Base-by-base conservation (phyloP, 768 basidiomycete genomes). In the Boletus sp. region DNA sequence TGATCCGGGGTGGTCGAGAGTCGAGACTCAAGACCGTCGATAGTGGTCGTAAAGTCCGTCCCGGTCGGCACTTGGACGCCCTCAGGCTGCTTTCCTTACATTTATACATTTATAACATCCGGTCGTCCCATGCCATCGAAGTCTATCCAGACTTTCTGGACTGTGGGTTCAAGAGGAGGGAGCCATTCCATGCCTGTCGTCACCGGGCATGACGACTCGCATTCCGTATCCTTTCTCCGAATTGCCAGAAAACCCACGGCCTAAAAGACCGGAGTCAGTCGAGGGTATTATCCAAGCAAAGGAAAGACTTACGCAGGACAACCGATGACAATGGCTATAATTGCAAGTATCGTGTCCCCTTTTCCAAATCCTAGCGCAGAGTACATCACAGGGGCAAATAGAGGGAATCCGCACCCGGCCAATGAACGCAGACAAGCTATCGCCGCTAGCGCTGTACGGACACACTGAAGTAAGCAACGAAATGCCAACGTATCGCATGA, bases 311-410 rank as follows among this genome's bases (percentile, higher is more conserved):
- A 73, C 64, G 79, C 74, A 8, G 87, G 87, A 58, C 83, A 81
- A 15, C 87, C 87, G 15, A 90, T 68, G 1, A 68, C 78, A 51
- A 90, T 82, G 2, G 85, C 76, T 2, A 80, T 60, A 9, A 66
- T 77, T 0, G 88, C 88, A 7, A 92, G 76, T 4, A 91, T 75
- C 0, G 88, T 86, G 59, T 84, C 71, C 8, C 86, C 87, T 57
- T 84, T 86, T 0, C 89, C 90, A 54, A 85, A 87, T 4, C 88
- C 90, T 0, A 91, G 74, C 14, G 75, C 73, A 1, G 74, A 68
- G 70, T 82, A 90, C 83, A 91, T 87, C 37, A 79, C 74, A 18
- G 86, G 83, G 4, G 84, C 87, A 62, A 92, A 92, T n/a, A 92
- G 72, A 2, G 90, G 90, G 66, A 92, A 90, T 1, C 79, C 83